Base-by-base conservation (phyloP, 1,284 basidiomycete species). In the Irpex sp. region DNA sequence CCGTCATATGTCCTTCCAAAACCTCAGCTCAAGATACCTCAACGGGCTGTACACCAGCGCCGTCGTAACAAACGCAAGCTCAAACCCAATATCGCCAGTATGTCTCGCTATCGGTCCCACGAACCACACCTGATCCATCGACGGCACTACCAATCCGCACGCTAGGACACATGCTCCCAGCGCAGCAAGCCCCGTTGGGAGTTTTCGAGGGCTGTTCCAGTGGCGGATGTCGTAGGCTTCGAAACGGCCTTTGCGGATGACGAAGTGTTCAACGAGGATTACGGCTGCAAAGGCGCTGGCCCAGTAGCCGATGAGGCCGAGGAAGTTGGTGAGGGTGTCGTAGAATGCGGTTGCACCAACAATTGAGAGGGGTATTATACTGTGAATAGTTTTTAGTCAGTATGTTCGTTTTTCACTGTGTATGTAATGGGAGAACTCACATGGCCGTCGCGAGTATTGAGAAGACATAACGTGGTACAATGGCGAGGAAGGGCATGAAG, bases 401-500 rank as follows among this genome's bases (percentile, higher is more conserved):
- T 8, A 43, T 4, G 15, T 4, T 17, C 17, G 35, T 55, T 3
- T 39, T 21, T 1, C 1, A n/a, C 4, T 6, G 21, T 13, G 6
- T 37, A 60, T 15, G 26, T 31, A 53, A 19, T 21, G 54, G 39
- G 50, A 43, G 47, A 11, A 35, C 87, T 66, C 67, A 90, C 90
- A 97, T 87, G 1, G 88, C 93, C 0, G 88, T 91, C 1, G 89
- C 88, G 50, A 95, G 72, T 17, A 97, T 71, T 0, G 95, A 93
- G 74, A 97, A 93, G 54, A 94, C 79, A 73, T 95, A 97, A 70
- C 96, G 82, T 0, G 96, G 95, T 11, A 97, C 85, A 37, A 19
- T 36, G 11, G 81, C 77, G 17, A 88, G 74, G n/a, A 75, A 82
- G 0, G 94, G 94, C 15, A 93, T 75, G 68, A 90, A 84, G 5